Evolutionary conservation across 805 yeast species (phyloP), one percentile per base, ranked within the genome.

Genomic region (Starmera quercuum): DNA sequence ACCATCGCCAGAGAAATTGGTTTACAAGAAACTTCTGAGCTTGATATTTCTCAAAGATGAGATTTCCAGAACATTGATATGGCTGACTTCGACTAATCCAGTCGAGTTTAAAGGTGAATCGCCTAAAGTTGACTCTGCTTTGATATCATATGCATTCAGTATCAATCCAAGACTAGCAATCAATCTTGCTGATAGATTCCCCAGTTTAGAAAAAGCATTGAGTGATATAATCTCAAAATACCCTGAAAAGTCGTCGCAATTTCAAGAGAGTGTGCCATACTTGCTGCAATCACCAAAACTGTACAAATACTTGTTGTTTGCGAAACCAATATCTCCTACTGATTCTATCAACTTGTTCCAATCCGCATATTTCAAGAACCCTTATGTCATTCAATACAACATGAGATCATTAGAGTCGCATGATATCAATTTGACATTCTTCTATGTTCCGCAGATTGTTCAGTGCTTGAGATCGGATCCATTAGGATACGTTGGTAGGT

Each of bases 371-470:
- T 78, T 80, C 22, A 59, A 59, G 21, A 73, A 83, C 47, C 76
- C 92, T 1, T 70, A 64, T 45, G 64, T 85, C 16, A 59, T 85
- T 38, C 99, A 92, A 58, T 92, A 80, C 52, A 81, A 95, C 11
- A 82, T 90, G 82, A 70, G 95, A 46, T 83, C 97, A 0, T 63
- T 92, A 42, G 96, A 87, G 54, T 69, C 77, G 15, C 95, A 85
- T 49, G 95, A 86, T 49, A 86, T 85, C 24, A 82, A 83, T 47
- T 62, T 82, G 41, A 85, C 96, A 0, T 92, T 94, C 63, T 92
- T 94, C 56, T 92, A 94, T 51, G 97, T 92, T 34, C 99, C 99
- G 2, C 98, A 92, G 56, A 86, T 92, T 57, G 98, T 92, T 15
- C 99, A 92, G 60, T 72, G 85, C 42, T 67, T 92, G 45, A 72